Evolutionary conservation across 2,329 filamentous ascomycete genomes (phyloP).

Genomic region (Endoconidiophora laricicola): DNA sequence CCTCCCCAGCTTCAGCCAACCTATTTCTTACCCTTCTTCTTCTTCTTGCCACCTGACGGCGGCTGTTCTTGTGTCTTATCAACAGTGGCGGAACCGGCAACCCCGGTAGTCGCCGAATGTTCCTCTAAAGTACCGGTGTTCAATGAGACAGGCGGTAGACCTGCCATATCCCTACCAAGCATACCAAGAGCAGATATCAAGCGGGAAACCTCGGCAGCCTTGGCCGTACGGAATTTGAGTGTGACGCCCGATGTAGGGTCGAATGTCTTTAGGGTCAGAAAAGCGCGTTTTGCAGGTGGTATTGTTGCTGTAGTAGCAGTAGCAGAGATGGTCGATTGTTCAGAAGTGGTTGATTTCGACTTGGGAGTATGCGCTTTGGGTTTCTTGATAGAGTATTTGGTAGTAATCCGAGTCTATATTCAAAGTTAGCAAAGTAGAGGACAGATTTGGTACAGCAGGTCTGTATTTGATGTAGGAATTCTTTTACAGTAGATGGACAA

Average conservation of each 20-base stretch:
- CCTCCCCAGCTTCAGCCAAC: background rate
- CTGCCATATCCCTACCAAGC: constrained; percentile 54
- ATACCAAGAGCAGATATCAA: constrained; percentile 62
- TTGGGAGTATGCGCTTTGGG: constrained; percentile 17
- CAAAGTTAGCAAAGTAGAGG: constrained; percentile 1
- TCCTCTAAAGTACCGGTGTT: constrained; percentile 19
- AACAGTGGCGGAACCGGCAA: constrained; percentile 19
- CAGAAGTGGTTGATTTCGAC: too few relatives aligned
- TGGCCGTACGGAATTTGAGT: constrained; percentile 82
- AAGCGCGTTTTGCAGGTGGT: constrained; percentile 35
- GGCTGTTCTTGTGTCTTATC: constrained; percentile 18
- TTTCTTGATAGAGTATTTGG: constrained; percentile 48
- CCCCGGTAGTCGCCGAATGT: constrained; percentile 17
- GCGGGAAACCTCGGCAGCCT: constrained; percentile 75
- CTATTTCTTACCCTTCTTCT: constrained; percentile 57
- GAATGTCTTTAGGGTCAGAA: constrained; percentile 75
- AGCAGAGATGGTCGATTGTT: constrained; percentile 9
- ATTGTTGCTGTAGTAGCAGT: constrained; percentile 15
- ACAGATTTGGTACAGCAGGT: constrained; percentile 8
- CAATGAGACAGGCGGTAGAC: constrained; percentile 28
- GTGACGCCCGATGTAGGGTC: constrained; percentile 66
- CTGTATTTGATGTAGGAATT: background rate
- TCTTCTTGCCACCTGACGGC: constrained; percentile 39
- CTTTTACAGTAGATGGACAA: constrained; percentile 60
- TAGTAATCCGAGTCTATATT: constrained; percentile 69